These are phyloP conservation scores for Russula olivacea DNA, from an alignment of 768 basidiomycete genomes.

Conservation along the genomic window DNA sequence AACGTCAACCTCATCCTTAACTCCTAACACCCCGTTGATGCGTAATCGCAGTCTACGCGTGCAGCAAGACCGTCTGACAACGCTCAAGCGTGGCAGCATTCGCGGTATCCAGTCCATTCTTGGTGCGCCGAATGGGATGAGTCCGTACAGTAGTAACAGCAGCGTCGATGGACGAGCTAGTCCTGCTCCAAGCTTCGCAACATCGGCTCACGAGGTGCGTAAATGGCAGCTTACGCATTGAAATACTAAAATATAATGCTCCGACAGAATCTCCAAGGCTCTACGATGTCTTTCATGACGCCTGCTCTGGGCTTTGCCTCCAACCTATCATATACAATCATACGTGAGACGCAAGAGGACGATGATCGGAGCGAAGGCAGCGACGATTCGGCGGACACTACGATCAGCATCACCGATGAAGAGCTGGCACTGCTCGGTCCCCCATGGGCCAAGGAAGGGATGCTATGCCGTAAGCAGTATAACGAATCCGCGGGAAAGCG, in stretches of 20 bases:
- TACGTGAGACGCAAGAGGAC: conserved; percentile 87
- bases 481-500: conserved; percentile 82
- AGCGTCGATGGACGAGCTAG: conserved; percentile 86
- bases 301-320: conserved; percentile 95
- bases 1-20: conserved; percentile 51
- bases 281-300: conserved; percentile 64
- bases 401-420: conserved; percentile 88
- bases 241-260: conserved; percentile 13
- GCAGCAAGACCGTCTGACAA: conserved; percentile 64
- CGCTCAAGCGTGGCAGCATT: conserved; percentile 86
- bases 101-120: conserved; percentile 81
- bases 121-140: conserved; percentile 53
- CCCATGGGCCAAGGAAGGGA: conserved; percentile 99
- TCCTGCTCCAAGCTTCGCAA: conserved; percentile 90
- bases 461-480: conserved; percentile 91
- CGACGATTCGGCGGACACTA: conserved; percentile 58
- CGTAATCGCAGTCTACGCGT: conserved; percentile 67
- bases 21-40: conserved; percentile 43
- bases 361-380: conserved; percentile 73
- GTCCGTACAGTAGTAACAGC: conserved; percentile 80
- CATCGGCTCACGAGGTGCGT: conserved; percentile 76
- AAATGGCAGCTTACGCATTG: not conserved
- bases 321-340: conserved; percentile 93
- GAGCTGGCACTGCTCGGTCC: conserved; percentile 92
- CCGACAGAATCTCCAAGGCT: conserved; percentile 51